Conservation (phyloP, 371 early-diverging fungal species). For the Mortierella sp. region DNA sequence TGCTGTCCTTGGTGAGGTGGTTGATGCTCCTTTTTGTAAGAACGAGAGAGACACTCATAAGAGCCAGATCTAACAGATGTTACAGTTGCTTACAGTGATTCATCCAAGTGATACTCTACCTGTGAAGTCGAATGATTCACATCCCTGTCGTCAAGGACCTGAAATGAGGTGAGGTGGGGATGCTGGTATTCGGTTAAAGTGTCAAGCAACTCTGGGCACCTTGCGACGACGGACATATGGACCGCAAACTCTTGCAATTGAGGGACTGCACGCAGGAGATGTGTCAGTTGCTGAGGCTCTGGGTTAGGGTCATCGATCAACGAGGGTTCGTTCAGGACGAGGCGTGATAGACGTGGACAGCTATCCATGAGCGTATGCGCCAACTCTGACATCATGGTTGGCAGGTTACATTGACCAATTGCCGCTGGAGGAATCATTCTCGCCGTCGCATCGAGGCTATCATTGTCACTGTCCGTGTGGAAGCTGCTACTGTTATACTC, state of each 20-base stretch:
- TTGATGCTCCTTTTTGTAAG: not conserved
- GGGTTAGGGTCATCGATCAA: constrained; percentile 8
- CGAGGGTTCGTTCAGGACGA: constrained; percentile 20
- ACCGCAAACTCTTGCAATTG: constrained; percentile 18
- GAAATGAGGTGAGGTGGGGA: constrained; percentile 22
- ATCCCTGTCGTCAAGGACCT: constrained; percentile 10
- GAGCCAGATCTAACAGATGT: no score
- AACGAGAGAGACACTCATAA: not conserved
- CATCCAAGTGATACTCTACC: not conserved
- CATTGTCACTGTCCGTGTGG: constrained; percentile 19
- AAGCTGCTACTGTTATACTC: constrained; percentile 10
- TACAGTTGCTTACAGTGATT: no score
- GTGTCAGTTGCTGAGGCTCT: constrained; percentile 3
- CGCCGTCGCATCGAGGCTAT: constrained; percentile 11
- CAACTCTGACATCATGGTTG: constrained; percentile 15
- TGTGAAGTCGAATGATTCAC: not conserved
- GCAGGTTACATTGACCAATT: not conserved
- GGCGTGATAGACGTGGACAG: constrained; percentile 7
- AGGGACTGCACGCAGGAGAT: constrained; percentile 16
- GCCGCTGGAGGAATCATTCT: constrained; percentile 6
- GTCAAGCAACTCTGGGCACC: constrained; percentile 18
- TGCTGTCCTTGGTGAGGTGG: constrained; percentile 11
- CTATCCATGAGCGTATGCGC: constrained; percentile 15
- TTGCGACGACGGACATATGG: constrained; percentile 6
- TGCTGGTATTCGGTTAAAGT: constrained; percentile 24